These are phyloP conservation scores for Paramecium tetraurelia DNA, from an alignment of 73 alveolate species.

Conservation along the genomic window DNA sequence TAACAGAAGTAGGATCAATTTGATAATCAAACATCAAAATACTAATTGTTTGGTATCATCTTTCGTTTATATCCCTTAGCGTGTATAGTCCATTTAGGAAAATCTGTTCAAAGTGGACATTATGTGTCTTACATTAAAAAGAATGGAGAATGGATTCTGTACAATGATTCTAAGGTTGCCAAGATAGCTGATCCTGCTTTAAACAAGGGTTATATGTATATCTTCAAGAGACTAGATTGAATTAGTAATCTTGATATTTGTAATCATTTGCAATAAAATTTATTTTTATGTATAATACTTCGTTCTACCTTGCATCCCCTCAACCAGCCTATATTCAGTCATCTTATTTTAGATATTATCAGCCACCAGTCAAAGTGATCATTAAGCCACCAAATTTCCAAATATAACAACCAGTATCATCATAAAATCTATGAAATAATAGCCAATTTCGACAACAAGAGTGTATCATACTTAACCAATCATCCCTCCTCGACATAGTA, in stretches of 20 bases:
- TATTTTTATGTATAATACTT: not conserved
- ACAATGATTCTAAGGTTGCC: conserved; percentile 96
- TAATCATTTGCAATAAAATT: not conserved
- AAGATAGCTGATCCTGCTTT: conserved; percentile 92
- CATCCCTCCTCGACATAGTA: not conserved
- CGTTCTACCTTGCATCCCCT: not conserved
- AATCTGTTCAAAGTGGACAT: conserved; percentile 96
- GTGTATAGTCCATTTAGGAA: conserved; percentile 92
- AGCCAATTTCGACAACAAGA: not conserved
- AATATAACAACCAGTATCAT: not conserved
- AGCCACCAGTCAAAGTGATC: not conserved
- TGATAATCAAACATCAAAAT: not conserved
- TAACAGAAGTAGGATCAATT: conserved; percentile 72
- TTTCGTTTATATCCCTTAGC: conserved; percentile 2
- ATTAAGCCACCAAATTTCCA: not conserved
- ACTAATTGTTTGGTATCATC: not conserved
- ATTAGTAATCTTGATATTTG: not conserved
- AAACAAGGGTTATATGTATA: conserved; percentile 94
- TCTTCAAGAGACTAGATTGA: conserved; percentile 73
- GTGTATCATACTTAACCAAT: not conserved
- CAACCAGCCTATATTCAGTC: not conserved
- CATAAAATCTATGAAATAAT: not conserved
- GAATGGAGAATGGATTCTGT: conserved; percentile 92
- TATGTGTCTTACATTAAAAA: conserved; percentile 93
- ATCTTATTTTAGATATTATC: not conserved